A percentile compares a stretch with the other conserved stretches of the same genome.
These are phyloP conservation scores for Arthrobotrys entomopaga DNA, from an alignment of 2,329 filamentous ascomycete species.

Conservation along the genomic window DNA sequence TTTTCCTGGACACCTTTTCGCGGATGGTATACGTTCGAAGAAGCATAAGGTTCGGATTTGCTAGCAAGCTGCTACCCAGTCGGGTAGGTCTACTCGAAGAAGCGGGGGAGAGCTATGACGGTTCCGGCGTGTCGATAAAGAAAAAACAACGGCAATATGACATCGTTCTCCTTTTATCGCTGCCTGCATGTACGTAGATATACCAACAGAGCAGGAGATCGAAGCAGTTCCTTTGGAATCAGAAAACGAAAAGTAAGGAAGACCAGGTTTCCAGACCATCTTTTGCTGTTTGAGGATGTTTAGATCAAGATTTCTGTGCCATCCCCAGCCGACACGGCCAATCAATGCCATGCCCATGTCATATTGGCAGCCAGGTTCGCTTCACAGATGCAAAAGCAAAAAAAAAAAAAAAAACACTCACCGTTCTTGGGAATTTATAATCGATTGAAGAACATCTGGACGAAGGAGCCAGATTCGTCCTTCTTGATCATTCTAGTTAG, in stretches of 20 bases:
- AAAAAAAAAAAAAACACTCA: conserved; percentile 5
- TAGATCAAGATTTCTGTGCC: conserved; percentile 33
- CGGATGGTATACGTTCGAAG: not conserved
- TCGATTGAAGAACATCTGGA: conserved; percentile 3
- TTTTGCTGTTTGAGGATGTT: conserved; percentile 16
- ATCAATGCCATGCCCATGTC: conserved; percentile 19
- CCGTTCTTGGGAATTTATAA: conserved; percentile 11
- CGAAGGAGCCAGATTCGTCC: not conserved
- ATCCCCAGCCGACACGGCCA: conserved; percentile 9
- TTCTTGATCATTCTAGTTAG: conserved; percentile 4
- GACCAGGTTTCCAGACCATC: conserved; percentile 33
- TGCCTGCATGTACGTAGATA: conserved; percentile 17
- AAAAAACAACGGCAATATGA: conserved; percentile 27
- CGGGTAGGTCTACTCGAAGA: conserved; percentile 42
- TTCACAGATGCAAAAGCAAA: conserved; percentile 25
- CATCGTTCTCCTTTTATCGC: conserved; percentile 14
- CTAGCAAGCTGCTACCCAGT: conserved; percentile 10
- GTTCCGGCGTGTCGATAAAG: not conserved
- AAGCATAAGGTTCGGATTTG: conserved; percentile 31
- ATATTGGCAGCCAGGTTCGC: conserved; percentile 14
- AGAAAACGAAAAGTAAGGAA: conserved; percentile 17
- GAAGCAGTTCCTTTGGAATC: conserved; percentile 13
- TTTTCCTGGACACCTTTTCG: conserved; percentile 12
- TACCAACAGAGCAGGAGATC: conserved; percentile 19
- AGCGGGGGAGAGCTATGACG: conserved; percentile 24